These are phyloP conservation scores for Penicillium soppii DNA, from an alignment of 495 filamentous ascomycete species.

Conservation along the genomic window DNA sequence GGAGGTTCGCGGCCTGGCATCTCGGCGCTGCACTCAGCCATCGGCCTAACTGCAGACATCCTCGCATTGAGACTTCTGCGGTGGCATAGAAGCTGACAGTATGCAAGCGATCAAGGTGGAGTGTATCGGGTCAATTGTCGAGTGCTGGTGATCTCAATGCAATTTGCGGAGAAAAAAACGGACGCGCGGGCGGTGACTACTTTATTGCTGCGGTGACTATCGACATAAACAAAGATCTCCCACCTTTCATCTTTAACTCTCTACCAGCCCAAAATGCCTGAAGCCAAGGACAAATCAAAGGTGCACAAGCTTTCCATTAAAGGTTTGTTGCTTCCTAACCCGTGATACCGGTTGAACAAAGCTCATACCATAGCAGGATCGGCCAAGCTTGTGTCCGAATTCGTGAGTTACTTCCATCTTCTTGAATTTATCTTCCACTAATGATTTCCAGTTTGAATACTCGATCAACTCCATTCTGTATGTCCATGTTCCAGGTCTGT, in stretches of 20 bases:
- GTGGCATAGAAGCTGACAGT: slow-evolving; percentile 33
- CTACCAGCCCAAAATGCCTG: slow-evolving; percentile 30
- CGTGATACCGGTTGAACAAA: neutral
- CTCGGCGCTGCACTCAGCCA: slow-evolving; percentile 47
- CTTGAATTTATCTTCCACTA: slow-evolving; percentile 12
- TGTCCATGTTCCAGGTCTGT: slow-evolving; percentile 4
- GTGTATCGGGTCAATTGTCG: neutral
- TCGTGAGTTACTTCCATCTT: slow-evolving; percentile 56
- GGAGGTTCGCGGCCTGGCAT: slow-evolving; percentile 39
- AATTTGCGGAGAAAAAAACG: slow-evolving; percentile 31
- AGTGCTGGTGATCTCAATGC: neutral
- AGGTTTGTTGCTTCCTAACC: slow-evolving; percentile 48
- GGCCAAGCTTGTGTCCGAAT: slow-evolving; percentile 89
- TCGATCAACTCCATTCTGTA: slow-evolving; percentile 93
- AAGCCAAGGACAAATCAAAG: slow-evolving; percentile 82
- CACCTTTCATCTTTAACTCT: slow-evolving; percentile 8
- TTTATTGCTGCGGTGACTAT: slow-evolving; percentile 11
- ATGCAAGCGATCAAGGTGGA: slow-evolving; percentile 2
- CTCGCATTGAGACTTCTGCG: slow-evolving; percentile 51
- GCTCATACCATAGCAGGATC: slow-evolving; percentile 54
- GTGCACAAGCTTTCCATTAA: slow-evolving; percentile 91
- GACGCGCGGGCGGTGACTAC: slow-evolving; percentile 26
- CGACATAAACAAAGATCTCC: slow-evolving; percentile 37
- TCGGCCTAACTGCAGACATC: slow-evolving; percentile 55
- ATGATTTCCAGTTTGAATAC: slow-evolving; percentile 77